A percentile compares a stretch with the other conserved stretches of the same genome.
These are phyloP conservation scores for Pichia phayaonensis DNA, from an alignment of 805 yeast species.

Conservation along the genomic window DNA sequence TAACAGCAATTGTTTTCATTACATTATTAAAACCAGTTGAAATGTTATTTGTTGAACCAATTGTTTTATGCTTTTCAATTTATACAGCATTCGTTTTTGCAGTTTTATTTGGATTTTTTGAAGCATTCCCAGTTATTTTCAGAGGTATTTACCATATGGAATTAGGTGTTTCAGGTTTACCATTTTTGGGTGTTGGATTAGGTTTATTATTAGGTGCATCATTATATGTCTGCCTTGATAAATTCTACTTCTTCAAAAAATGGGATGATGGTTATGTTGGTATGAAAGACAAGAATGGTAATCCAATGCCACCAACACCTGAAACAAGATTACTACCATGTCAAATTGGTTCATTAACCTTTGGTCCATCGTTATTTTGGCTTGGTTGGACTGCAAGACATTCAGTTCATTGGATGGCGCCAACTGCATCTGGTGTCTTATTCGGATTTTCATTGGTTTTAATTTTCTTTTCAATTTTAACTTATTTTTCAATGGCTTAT, in stretches of 20 bases:
- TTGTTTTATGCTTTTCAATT: constrained; percentile 59
- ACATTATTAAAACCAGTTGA: constrained; percentile 56
- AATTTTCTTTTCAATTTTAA: constrained; percentile 61
- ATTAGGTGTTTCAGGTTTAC: constrained; percentile 56
- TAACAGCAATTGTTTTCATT: constrained; percentile 39
- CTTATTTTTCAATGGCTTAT: constrained; percentile 62
- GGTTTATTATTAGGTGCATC: constrained; percentile 54
- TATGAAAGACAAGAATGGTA: constrained; percentile 49
- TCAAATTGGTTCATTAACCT: constrained; percentile 57
- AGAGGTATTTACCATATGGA: constrained; percentile 54
- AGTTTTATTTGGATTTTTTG: constrained; percentile 71
- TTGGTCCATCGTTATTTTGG: constrained; percentile 73
- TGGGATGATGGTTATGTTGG: constrained; percentile 57
- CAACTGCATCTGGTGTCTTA: constrained; percentile 69
- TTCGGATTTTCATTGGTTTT: constrained; percentile 69
- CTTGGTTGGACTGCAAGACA: constrained; percentile 66
- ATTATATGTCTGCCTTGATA: constrained; percentile 44
- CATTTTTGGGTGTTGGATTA: constrained; percentile 65
- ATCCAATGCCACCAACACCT: constrained; percentile 47
- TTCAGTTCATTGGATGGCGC: constrained; percentile 68
- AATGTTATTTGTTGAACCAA: constrained; percentile 69
- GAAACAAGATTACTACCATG: constrained; percentile 54
- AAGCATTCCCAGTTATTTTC: constrained; percentile 70
- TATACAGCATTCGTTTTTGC: constrained; percentile 73
- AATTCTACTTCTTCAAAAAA: constrained; percentile 41